These are phyloP conservation scores for Naegleria lovaniensis DNA, from an alignment of 208 protist genomes.

Conservation along the genomic window DNA sequence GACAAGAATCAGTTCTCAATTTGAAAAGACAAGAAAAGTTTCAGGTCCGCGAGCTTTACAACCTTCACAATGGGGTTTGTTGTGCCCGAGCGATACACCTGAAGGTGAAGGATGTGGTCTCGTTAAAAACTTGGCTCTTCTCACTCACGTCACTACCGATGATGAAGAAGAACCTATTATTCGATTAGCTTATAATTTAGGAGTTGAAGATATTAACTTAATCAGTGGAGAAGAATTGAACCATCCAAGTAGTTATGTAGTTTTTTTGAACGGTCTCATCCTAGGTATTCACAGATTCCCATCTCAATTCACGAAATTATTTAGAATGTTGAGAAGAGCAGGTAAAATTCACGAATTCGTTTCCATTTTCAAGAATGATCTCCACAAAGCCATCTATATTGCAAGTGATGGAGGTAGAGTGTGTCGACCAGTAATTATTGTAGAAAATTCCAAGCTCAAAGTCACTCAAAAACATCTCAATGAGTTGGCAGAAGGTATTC, in stretches of 20 bases:
- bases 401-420: constrained; percentile 79
- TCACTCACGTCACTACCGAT: constrained; percentile 96
- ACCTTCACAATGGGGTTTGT: constrained; percentile 98
- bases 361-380: constrained; percentile 60
- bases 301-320: constrained; percentile 48
- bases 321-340: constrained; percentile 58
- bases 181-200: constrained; percentile 45
- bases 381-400: constrained; percentile 67
- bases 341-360: constrained; percentile 67
- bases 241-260: constrained; percentile 43
- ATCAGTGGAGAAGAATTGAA: constrained; percentile 73
- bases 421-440: constrained; percentile 88
- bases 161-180: constrained; percentile 71
- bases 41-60: constrained; percentile 87
- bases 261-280: constrained; percentile 70
- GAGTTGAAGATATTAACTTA: constrained; percentile 59
- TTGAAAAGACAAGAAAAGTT: constrained; percentile 98
- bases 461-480: constrained; percentile 48
- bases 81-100: constrained; percentile 99
- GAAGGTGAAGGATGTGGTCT: constrained; percentile 97
- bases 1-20: constrained; percentile 95
- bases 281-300: constrained; percentile 69
- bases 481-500: constrained; percentile 33
- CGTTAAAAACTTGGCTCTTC: constrained; percentile 98
- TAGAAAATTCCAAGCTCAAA: constrained; percentile 56